phyloP scores from a whole-genome alignment of 108 stramenopile species.

The Cylindrotheca fusiformis region DNA sequence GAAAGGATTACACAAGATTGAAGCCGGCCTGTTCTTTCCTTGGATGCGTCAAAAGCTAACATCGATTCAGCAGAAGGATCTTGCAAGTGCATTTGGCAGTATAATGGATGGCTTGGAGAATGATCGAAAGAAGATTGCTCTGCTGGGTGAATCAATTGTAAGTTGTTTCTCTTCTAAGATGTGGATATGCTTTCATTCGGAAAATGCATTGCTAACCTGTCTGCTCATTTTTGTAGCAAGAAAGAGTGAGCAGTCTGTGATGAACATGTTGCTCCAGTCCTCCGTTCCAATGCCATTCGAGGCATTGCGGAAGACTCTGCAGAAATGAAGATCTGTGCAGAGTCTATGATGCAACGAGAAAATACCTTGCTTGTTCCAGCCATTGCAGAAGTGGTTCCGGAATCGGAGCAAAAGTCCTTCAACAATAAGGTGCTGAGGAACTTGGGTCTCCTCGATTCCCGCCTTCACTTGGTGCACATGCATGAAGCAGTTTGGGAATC shows the following conservation, averaged over 20 bases:
- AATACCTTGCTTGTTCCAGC: constrained; percentile 60
- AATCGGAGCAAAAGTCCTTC: constrained; percentile 70
- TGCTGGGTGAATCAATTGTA: constrained; percentile 34
- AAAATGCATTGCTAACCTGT: too few species aligned
- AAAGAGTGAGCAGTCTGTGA: background rate
- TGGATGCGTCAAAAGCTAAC: constrained; percentile 58
- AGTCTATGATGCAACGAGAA: constrained; percentile 46
- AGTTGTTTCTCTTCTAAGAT: too few species aligned
- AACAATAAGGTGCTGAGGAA: constrained; percentile 63
- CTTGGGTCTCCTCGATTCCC: constrained; percentile 70
- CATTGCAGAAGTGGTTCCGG: constrained; percentile 48
- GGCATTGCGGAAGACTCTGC: constrained; percentile 35
- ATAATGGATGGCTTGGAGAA: constrained; percentile 53
- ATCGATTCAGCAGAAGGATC: constrained; percentile 13
- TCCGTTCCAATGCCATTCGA: constrained; percentile 22
- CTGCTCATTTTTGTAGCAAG: background rate
- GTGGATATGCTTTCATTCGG: too few species aligned
- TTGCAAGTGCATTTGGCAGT: constrained; percentile 36
- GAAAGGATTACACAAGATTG: constrained; percentile 63
- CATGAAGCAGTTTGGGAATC: constrained; percentile 65
- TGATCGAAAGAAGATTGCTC: constrained; percentile 33
- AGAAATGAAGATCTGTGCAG: constrained; percentile 30
- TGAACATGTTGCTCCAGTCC: background rate
- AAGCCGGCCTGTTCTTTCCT: constrained; percentile 59
- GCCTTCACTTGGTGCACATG: constrained; percentile 81